Evolutionary conservation across 768 basidiomycete species (phyloP).

Genomic region (Clitopilus hobsonii): DNA sequence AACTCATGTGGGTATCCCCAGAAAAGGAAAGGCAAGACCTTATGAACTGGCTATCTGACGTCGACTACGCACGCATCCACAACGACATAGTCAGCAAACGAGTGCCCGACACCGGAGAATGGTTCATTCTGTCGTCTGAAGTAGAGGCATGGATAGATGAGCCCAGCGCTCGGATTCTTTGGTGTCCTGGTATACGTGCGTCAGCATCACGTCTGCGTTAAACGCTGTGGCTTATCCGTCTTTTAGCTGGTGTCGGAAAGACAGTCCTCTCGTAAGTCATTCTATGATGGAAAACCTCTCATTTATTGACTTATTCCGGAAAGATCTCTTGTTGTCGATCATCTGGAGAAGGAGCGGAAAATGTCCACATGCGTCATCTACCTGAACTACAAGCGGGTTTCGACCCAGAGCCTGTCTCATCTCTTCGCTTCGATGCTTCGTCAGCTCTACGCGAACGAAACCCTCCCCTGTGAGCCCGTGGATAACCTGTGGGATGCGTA

Average conservation of each 20-base stretch:
- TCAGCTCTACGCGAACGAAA: neutral
- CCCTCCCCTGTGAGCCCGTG: too few relatives aligned
- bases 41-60: neutral
- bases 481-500: neutral
- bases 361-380: neutral
- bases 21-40: neutral
- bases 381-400: neutral
- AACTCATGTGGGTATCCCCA: neutral
- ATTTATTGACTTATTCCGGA: neutral
- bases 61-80: neutral
- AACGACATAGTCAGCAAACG: neutral
- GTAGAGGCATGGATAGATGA: neutral
- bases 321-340: neutral
- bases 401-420: neutral
- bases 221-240: neutral
- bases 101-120: neutral
- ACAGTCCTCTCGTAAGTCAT: neutral
- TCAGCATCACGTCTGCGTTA: neutral
- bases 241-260: neutral
- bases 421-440: neutral
- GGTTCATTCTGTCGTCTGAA: neutral
- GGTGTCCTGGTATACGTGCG: too few relatives aligned
- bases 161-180: too few relatives aligned
- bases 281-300: neutral
- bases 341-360: neutral